Conservation (phyloP, 768 basidiomycete genomes). For the Leucocoprinus birnbaumii region DNA sequence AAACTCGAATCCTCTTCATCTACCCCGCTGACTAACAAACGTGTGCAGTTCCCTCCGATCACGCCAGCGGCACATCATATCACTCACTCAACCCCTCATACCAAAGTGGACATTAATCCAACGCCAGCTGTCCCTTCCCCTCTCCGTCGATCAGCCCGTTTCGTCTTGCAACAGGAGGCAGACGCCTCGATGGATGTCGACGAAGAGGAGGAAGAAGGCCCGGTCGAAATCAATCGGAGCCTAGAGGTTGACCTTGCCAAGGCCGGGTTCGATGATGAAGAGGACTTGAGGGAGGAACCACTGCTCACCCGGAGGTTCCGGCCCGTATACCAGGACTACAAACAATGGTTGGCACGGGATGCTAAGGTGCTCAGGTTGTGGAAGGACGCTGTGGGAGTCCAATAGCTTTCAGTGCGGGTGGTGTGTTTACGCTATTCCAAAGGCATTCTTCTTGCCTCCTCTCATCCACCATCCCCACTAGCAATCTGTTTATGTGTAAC, state of each 20-base stretch:
- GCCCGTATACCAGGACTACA: slow-evolving; percentile 16
- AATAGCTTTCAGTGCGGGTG: no score
- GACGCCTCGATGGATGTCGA: slow-evolving; percentile 7
- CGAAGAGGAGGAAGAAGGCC: slow-evolving; percentile 13
- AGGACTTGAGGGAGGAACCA: background rate
- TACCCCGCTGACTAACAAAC: background rate
- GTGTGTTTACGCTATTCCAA: no score
- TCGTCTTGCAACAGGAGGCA: slow-evolving; percentile 7
- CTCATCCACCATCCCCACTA: no score
- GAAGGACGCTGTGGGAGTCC: background rate
- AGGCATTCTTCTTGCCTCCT: no score
- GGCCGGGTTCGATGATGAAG: background rate
- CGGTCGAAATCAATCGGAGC: background rate
- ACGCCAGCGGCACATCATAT: slow-evolving; percentile 6
- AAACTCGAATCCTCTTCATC: slow-evolving; percentile 8
- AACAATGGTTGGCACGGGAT: slow-evolving; percentile 14
- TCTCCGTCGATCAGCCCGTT: slow-evolving; percentile 13
- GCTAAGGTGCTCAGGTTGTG: slow-evolving; percentile 2
- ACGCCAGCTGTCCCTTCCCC: slow-evolving; percentile 14
- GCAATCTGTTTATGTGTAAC: no score
- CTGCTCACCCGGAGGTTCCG: slow-evolving; percentile 8
- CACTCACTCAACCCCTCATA: background rate
- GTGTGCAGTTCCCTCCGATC: slow-evolving; percentile 1
- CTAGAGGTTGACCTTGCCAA: slow-evolving; percentile 2
- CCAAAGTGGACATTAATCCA: background rate